Percentiles rank a stretch among this genome's conserved stretches.
Conservation (phyloP, 371 early-diverging fungal genomes). For the Lichtheimia hyalospora region DNA sequence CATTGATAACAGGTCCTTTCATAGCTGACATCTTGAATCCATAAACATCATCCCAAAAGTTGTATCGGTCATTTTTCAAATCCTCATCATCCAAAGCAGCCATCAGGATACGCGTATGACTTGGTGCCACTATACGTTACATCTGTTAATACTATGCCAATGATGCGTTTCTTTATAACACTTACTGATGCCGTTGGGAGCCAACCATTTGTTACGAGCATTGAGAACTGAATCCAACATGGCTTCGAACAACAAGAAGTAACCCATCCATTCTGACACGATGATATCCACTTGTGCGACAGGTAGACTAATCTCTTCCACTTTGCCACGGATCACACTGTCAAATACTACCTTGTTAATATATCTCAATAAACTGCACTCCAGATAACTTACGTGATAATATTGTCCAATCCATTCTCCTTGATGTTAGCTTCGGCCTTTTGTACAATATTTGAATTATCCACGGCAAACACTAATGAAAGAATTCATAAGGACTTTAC, state of each 20-base stretch:
- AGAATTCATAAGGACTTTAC: no score
- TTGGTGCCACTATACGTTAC: slow-evolving; percentile 62
- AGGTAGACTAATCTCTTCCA: slow-evolving; percentile 84
- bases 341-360: not conserved
- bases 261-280: slow-evolving; percentile 94
- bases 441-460: slow-evolving; percentile 84
- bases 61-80: slow-evolving; percentile 72
- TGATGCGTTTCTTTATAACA: not conserved
- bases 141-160: not conserved
- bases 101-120: slow-evolving; percentile 76
- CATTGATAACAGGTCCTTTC: slow-evolving; percentile 61
- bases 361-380: not conserved
- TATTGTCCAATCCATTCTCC: slow-evolving; percentile 75
- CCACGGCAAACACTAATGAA: slow-evolving; percentile 75
- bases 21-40: slow-evolving; percentile 87
- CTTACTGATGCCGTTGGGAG: slow-evolving; percentile 63
- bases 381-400: slow-evolving; percentile 52
- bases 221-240: slow-evolving; percentile 89
- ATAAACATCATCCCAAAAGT: slow-evolving; percentile 90
- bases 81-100: slow-evolving; percentile 79
- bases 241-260: slow-evolving; percentile 85
- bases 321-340: slow-evolving; percentile 72
- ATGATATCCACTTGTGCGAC: slow-evolving; percentile 84
- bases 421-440: slow-evolving; percentile 77
- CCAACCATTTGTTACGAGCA: slow-evolving; percentile 81